Conservation (phyloP, 805 yeast genomes). For the Sugiyamaella chiloensis region DNA sequence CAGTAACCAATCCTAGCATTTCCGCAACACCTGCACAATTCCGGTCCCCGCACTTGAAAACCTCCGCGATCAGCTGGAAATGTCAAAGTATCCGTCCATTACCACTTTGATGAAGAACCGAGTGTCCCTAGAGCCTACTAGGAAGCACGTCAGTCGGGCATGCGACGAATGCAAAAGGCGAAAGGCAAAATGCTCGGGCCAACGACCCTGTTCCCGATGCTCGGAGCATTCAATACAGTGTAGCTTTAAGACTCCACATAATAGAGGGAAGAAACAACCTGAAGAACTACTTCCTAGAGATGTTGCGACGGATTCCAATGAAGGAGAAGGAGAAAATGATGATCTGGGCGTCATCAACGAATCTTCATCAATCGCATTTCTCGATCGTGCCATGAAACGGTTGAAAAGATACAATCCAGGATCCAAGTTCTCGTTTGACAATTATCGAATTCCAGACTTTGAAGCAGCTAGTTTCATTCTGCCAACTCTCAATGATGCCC, state of each 20-base stretch:
- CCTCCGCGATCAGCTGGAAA: neutral
- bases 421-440: constrained; percentile 8
- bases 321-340: neutral
- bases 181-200: constrained; percentile 9
- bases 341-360: constrained; percentile 2
- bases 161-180: constrained; percentile 12
- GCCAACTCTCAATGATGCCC: constrained; percentile 10
- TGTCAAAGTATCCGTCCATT: neutral
- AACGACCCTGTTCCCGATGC: constrained; percentile 8
- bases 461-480: constrained; percentile 5
- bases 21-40: neutral
- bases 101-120: neutral
- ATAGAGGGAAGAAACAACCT: neutral
- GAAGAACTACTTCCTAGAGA: neutral
- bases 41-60: no score
- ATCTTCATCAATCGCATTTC: constrained; percentile 8
- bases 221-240: neutral
- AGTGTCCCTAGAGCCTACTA: neutral
- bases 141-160: constrained; percentile 9
- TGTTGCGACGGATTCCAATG: neutral
- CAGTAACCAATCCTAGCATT: no score
- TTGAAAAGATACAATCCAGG: constrained; percentile 5
- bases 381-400: constrained; percentile 8
- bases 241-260: constrained; percentile 4
- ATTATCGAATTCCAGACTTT: constrained; percentile 9